Evolutionary conservation across 1,139 yeast genomes (phyloP).

Genomic region (Suhomyces kunorum): DNA sequence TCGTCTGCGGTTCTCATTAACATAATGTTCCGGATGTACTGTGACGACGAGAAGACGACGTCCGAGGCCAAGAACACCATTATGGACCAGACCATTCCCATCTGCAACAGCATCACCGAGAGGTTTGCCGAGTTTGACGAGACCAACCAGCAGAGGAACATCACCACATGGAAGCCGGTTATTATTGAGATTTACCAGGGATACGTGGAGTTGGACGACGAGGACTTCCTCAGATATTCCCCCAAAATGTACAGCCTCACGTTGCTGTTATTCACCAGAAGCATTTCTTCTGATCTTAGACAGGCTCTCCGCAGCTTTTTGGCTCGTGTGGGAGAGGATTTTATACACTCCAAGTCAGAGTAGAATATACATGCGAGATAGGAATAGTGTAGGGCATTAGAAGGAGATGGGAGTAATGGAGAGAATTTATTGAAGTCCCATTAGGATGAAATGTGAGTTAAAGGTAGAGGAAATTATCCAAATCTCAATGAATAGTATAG

Average conservation of each 20-base stretch:
- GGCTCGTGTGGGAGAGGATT: conserved; percentile 69
- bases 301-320: conserved; percentile 66
- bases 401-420: too few relatives aligned
- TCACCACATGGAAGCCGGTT: conserved; percentile 88
- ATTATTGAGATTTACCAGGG: conserved; percentile 85
- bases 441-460: too few relatives aligned
- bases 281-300: conserved; percentile 69
- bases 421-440: too few relatives aligned
- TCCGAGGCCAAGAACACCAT: conserved; percentile 41
- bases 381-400: too few relatives aligned
- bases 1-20: conserved; percentile 86
- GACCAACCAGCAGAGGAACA: conserved; percentile 73
- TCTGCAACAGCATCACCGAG: conserved; percentile 68
- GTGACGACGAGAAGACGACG: conserved; percentile 59
- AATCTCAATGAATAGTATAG: too few relatives aligned
- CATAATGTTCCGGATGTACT: conserved; percentile 76
- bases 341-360: conserved; percentile 22
- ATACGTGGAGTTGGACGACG: conserved; percentile 71
- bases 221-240: conserved; percentile 65
- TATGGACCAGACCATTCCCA: conserved; percentile 59
- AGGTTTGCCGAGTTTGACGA: conserved; percentile 76
- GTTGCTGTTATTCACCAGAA: conserved; percentile 65
- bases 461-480: too few relatives aligned
- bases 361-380: background rate
- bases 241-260: conserved; percentile 70